Evolutionary conservation across 148 eudicot species (phyloP), one percentile per base, ranked within the genome.

Genomic region (Drosera capensis): DNA sequence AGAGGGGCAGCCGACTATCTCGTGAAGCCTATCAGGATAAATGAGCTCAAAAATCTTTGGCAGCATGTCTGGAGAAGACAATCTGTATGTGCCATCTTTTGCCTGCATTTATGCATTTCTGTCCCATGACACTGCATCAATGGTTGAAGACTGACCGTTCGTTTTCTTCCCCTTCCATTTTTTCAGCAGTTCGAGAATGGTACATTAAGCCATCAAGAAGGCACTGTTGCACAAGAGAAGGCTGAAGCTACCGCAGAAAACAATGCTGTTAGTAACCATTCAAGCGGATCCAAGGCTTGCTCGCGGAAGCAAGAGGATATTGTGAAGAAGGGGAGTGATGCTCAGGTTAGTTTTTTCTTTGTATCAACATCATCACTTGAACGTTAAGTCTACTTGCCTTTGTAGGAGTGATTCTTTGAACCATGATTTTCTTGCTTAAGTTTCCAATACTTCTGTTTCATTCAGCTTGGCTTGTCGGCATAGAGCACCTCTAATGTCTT

Each of bases 61-160:
- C 97, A 88, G 67, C 97, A 88, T 66, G 97, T 83, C 29, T 88
- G 97, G 97, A 80, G 92, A 71, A 69, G 83, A 49, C 84, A 75
- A 80, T 68, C 78, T 54, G 97, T 88, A 75, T 37, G 94, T 66
- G 20, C 34, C 19, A 14, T 47, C 49, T 34, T 23, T 58, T 7
- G 7, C 31, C 11, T 15, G 14, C 1, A 0, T 34, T 3, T 34
- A 15, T 34, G n/a, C 2, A 34, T 9, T 34, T 11, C 14, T 34
- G 4, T 28, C 31, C 11, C 13, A 4, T 15, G 24, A 24, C 18
- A 28, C n/a, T n/a, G n/a, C n/a, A n/a, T 44, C 14, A 3, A 21
- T 22, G 3, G 5, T 43, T 39, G 15, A 8, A 5, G 16, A 1
- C 17, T 40, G 29, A 44, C 49, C 28, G 51, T 36, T 43, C 23